Percentiles rank a stretch among this genome's conserved stretches.
Evolutionary conservation across 2,329 filamentous ascomycete species (phyloP).

Genomic region (Microdochium trichocladiopsis): DNA sequence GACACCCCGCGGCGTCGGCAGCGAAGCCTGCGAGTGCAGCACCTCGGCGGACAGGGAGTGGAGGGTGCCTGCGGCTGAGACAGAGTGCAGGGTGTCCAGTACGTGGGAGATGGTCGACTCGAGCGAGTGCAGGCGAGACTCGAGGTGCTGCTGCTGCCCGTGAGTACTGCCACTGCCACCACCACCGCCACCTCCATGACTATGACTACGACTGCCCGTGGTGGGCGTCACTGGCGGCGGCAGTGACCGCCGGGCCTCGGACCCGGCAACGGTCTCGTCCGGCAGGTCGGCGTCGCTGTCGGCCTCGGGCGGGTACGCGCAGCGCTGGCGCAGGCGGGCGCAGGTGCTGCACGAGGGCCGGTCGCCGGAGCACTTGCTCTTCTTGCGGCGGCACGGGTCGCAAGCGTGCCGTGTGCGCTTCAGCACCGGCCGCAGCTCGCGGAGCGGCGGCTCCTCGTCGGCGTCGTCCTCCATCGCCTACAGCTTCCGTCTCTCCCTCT

Average conservation of each 20-base stretch:
- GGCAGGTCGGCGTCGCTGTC: neutral
- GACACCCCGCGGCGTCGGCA: neutral
- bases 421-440: neutral
- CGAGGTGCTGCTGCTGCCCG: neutral
- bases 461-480: too few species aligned
- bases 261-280: neutral
- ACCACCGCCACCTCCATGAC: neutral
- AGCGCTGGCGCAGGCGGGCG: neutral
- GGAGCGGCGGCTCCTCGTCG: neutral
- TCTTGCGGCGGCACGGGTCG: neutral
- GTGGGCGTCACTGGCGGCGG: neutral
- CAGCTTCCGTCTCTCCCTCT: too few species aligned
- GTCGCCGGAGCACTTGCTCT: constrained; percentile 1
- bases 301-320: neutral
- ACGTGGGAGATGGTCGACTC: neutral
- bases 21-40: neutral
- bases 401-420: neutral
- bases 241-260: neutral
- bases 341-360: neutral
- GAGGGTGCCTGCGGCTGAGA: neutral
- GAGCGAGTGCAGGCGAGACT: neutral
- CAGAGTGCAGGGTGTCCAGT: neutral
- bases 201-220: neutral
- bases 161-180: neutral
- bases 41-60: neutral